A percentile compares a stretch with the other conserved stretches of the same genome.
phyloP scores from a whole-genome alignment of 768 basidiomycete genomes.

The Hortiboletus flavorubellus region DNA sequence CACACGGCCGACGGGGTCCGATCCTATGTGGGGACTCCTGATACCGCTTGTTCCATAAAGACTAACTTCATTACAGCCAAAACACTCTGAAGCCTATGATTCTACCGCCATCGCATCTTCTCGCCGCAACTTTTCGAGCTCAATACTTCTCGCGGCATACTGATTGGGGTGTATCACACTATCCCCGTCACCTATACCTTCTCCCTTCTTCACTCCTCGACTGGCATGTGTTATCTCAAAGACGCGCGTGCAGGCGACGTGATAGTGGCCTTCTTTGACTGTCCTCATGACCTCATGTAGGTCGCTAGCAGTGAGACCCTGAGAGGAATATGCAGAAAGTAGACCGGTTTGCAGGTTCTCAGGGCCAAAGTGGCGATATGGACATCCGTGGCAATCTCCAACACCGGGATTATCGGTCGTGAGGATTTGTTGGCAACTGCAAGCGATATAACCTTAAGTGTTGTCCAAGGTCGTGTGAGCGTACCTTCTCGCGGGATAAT shows the following conservation, averaged over 20 bases:
- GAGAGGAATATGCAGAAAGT: conserved; percentile 59
- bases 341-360: conserved; percentile 82
- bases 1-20: conserved; percentile 15
- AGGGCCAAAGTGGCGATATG: conserved; percentile 83
- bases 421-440: conserved; percentile 88
- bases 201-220: conserved; percentile 78
- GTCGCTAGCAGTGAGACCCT: conserved; percentile 64
- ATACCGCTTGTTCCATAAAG: conserved; percentile 12
- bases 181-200: conserved; percentile 83
- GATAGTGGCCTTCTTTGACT: conserved; percentile 80
- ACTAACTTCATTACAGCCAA: background rate
- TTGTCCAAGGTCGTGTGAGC: conserved; percentile 7
- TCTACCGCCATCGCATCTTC: conserved; percentile 47
- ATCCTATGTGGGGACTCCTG: conserved; percentile 13
- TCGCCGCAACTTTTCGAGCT: conserved; percentile 48
- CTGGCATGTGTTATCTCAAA: conserved; percentile 88
- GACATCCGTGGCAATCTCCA: conserved; percentile 80
- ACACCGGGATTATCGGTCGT: conserved; percentile 63
- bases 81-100: background rate
- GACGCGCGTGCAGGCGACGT: conserved; percentile 95
- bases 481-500: conserved; percentile 91
- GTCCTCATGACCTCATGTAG: conserved; percentile 77
- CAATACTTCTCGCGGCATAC: conserved; percentile 72
- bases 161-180: conserved; percentile 94
- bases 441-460: background rate